Evolutionary conservation across 257 asterid genomes (phyloP).

Genomic region (Solanum dulcamara): DNA sequence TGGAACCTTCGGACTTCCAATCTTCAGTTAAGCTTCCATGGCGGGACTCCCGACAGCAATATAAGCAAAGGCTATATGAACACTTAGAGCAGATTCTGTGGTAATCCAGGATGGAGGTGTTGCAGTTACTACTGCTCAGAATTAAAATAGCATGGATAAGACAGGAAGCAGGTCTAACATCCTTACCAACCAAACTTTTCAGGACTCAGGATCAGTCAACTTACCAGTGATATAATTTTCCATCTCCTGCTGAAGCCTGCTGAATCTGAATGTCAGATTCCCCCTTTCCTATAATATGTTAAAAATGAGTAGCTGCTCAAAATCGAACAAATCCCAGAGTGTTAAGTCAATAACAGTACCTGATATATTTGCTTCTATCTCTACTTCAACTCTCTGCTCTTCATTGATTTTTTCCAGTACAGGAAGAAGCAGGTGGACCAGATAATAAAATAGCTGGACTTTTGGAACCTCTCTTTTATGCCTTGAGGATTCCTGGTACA

Average conservation of each 20-base stretch:
- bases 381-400: constrained; percentile 61
- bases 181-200: constrained; percentile 8
- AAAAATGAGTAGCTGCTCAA: not conserved
- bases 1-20: constrained; percentile 24
- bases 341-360: constrained; percentile 27
- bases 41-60: constrained; percentile 67
- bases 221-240: constrained; percentile 54
- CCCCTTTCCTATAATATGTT: constrained; percentile 39
- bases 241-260: constrained; percentile 28
- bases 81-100: constrained; percentile 82
- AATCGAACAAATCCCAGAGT: not conserved
- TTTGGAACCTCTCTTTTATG: constrained; percentile 46
- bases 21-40: constrained; percentile 21
- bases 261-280: constrained; percentile 41
- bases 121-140: constrained; percentile 67
- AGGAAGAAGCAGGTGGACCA: constrained; percentile 68
- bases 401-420: constrained; percentile 55
- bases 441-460: constrained; percentile 55
- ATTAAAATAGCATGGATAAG: constrained; percentile 14
- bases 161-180: constrained; percentile 8
- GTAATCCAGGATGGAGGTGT: constrained; percentile 65
- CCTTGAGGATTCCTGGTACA: constrained; percentile 43
- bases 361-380: constrained; percentile 52
- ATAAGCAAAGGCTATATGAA: constrained; percentile 72
- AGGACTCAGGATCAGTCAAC: constrained; percentile 11